These are phyloP conservation scores for Borealophlyctis nickersoniae DNA, from an alignment of 192 early-diverging fungal genomes.

Conservation along the genomic window DNA sequence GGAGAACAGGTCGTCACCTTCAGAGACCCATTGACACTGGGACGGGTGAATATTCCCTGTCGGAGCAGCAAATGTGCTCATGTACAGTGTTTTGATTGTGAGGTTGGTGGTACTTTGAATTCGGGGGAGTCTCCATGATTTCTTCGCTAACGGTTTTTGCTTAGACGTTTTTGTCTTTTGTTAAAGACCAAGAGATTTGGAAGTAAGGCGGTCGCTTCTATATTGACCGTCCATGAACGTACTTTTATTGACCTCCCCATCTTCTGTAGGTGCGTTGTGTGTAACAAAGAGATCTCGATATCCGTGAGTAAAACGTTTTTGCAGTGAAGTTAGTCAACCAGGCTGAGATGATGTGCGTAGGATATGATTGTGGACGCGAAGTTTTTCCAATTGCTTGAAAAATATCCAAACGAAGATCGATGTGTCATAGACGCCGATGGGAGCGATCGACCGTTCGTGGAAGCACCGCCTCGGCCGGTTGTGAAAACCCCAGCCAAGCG, in stretches of 20 bases:
- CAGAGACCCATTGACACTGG: conserved; percentile 27
- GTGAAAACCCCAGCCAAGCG: too few relatives aligned
- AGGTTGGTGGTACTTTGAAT: conserved; percentile 8
- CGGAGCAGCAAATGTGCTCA: conserved; percentile 31
- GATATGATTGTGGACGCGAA: conserved; percentile 27
- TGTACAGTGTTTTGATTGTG: conserved; percentile 33
- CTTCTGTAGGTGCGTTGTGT: neutral
- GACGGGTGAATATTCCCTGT: conserved; percentile 21
- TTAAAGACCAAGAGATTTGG: neutral
- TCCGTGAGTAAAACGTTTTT: neutral
- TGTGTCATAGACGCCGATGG: conserved; percentile 38
- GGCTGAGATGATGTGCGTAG: neutral
- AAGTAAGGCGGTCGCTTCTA: too few relatives aligned
- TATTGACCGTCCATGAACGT: neutral
- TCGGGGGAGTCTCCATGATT: neutral
- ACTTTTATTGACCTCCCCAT: neutral
- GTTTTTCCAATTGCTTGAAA: conserved; percentile 21
- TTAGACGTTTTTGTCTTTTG: neutral
- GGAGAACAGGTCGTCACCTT: conserved; percentile 34
- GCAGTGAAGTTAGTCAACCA: neutral
- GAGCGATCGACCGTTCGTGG: conserved; percentile 24
- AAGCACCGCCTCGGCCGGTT: too few relatives aligned
- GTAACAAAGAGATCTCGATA: neutral
- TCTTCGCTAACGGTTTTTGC: neutral
- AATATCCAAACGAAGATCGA: conserved; percentile 32